A percentile compares a stretch with the other conserved stretches of the same genome.
Evolutionary conservation across 1,139 yeast species (phyloP).

Genomic region (Geotrichum reessii): DNA sequence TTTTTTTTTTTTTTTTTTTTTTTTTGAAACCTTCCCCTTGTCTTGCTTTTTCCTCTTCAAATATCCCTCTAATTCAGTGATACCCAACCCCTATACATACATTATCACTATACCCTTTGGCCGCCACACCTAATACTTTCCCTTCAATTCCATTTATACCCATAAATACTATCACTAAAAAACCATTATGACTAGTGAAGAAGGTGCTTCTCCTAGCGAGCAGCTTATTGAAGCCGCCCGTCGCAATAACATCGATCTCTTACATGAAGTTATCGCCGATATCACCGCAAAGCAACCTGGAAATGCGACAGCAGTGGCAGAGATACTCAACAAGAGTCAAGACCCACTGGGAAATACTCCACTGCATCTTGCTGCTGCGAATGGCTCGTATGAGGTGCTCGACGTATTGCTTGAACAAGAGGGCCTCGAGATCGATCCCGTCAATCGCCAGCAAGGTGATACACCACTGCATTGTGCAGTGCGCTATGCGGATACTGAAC

Average conservation of each 20-base stretch:
- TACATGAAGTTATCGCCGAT: constrained; percentile 47
- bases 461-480: constrained; percentile 90
- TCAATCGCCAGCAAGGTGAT: constrained; percentile 64
- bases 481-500: constrained; percentile 65
- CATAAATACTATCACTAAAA: neutral
- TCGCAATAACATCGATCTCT: constrained; percentile 76
- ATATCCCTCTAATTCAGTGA: neutral
- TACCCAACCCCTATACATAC: neutral
- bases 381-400: constrained; percentile 77
- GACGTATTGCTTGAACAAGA: constrained; percentile 79
- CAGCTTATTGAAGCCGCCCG: constrained; percentile 84
- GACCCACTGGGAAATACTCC: constrained; percentile 83
- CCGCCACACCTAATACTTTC: neutral
- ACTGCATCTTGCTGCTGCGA: constrained; percentile 71
- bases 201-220: constrained; percentile 74
- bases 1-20: no score
- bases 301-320: constrained; percentile 47
- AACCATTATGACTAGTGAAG: constrained; percentile 27
- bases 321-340: constrained; percentile 58
- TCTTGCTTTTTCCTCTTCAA: neutral
- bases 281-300: constrained; percentile 33
- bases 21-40: neutral
- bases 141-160: neutral
- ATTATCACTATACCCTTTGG: neutral
- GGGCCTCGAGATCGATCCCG: constrained; percentile 86